phyloP scores from a whole-genome alignment of 345 rosid genomes.

The Bretschneidera sinensis region DNA sequence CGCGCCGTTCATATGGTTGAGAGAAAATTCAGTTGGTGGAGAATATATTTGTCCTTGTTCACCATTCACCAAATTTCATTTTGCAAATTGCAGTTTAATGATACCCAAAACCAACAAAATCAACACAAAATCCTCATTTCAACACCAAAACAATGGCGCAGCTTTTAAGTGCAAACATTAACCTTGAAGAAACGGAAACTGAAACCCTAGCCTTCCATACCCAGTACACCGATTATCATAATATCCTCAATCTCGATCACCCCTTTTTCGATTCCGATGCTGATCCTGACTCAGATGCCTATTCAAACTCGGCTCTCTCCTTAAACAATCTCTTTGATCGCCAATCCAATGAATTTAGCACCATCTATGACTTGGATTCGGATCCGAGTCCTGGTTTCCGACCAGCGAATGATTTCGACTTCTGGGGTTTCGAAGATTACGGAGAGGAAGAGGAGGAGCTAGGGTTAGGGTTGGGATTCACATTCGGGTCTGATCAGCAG shows the following conservation, averaged over 20 bases:
- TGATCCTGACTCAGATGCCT: slow-evolving; percentile 11
- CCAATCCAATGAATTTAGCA: slow-evolving; percentile 22
- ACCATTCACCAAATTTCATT: neutral
- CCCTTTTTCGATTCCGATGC: slow-evolving; percentile 28
- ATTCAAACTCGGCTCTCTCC: slow-evolving; percentile 9
- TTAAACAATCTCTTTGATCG: slow-evolving; percentile 21
- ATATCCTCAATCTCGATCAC: slow-evolving; percentile 24
- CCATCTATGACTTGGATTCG: slow-evolving; percentile 14
- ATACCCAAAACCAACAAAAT: too few species aligned
- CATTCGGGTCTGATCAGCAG: slow-evolving; percentile 18
- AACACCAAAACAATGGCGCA: slow-evolving; percentile 37
- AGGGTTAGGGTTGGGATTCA: slow-evolving; percentile 11
- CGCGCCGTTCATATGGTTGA: too few species aligned
- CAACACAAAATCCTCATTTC: too few species aligned
- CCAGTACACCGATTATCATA: slow-evolving; percentile 10
- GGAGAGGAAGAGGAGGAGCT: slow-evolving; percentile 20
- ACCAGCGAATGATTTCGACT: slow-evolving; percentile 18
- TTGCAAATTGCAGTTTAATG: slow-evolving; percentile 9
- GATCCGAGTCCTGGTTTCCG: slow-evolving; percentile 15
- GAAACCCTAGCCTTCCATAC: slow-evolving; percentile 10
- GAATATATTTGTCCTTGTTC: too few species aligned
- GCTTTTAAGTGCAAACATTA: slow-evolving; percentile 14
- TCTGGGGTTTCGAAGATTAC: slow-evolving; percentile 27
- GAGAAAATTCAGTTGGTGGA: too few species aligned
- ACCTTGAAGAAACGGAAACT: slow-evolving; percentile 2